These are phyloP conservation scores for Aspergillus ochraceus DNA, from an alignment of 2,329 filamentous ascomycete genomes.

Conservation along the genomic window DNA sequence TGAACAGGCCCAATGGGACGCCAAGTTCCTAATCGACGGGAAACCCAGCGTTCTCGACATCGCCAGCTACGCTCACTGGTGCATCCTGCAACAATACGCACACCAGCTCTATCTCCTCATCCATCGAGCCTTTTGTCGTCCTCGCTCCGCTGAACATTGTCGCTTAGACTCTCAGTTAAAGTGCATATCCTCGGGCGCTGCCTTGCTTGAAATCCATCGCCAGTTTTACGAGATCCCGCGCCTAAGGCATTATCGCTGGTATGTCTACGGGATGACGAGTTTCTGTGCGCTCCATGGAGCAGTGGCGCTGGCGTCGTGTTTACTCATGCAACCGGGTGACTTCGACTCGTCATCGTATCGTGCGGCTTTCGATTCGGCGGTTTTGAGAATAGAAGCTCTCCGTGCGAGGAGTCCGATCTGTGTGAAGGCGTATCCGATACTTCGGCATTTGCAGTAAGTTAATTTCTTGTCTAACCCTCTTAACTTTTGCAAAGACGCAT, in stretches of 20 bases:
- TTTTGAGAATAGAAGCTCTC: not conserved
- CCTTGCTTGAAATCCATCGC: conserved; percentile 24
- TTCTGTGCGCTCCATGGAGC: conserved; percentile 30
- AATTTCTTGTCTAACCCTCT: not conserved
- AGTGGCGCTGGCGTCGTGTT: conserved; percentile 22
- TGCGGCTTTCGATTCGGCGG: not conserved
- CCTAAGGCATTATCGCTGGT: conserved; percentile 27
- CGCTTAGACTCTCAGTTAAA: conserved; percentile 11
- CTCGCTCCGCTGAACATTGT: conserved; percentile 1
- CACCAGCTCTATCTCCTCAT: conserved; percentile 31
- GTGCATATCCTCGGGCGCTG: conserved; percentile 22
- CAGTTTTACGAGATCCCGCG: conserved; percentile 20
- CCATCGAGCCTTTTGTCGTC: conserved; percentile 24
- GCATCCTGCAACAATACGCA: conserved; percentile 31
- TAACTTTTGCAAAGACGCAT: not conserved
- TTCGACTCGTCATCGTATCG: not conserved
- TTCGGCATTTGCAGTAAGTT: conserved; percentile 9
- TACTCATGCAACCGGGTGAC: conserved; percentile 2
- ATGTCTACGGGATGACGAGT: conserved; percentile 25
- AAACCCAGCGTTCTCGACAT: conserved; percentile 19
- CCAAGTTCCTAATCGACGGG: conserved; percentile 15
- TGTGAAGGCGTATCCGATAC: conserved; percentile 4
- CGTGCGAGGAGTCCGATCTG: conserved; percentile 1
- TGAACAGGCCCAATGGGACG: conserved; percentile 22
- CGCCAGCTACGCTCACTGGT: conserved; percentile 26